Base-by-base conservation (phyloP, 2,329 filamentous ascomycete genomes). In the Colletotrichum phormii region DNA sequence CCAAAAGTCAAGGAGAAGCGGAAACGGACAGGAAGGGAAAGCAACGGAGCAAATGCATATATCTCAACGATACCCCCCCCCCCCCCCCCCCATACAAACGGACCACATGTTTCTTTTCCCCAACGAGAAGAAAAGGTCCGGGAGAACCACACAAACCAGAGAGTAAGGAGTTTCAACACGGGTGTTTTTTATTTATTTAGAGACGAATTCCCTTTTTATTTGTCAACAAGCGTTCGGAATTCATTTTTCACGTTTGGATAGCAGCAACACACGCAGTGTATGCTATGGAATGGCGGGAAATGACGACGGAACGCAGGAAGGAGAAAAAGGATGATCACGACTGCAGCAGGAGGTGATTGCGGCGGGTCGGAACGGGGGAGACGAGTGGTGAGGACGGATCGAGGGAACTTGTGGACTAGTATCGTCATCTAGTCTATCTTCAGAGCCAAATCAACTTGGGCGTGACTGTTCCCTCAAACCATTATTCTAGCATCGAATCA, bases 41-140 rank as follows among this genome's bases (percentile, higher is more conserved):
- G 58, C 62, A 68, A 67, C 62, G 61, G 75, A 75, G 72, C 74
- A 73, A 64, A 22, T 79, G 77, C 77, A 77, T 75, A 81, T 78
- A 83, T 83, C 82, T 83, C 82, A 83, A 83, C 82, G 82, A 83
- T 83, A 83, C 82, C 82, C 81, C 80, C n/a, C n/a, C n/a, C n/a
- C n/a, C n/a, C n/a, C n/a, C n/a, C n/a, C n/a, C n/a, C n/a, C 75
- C 15, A 49, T n/a, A 77, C 70, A 72, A 54, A 75, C 62, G 69
- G 72, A 75, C 72, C 59, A 69, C 54, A 49, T 29, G 26, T 35
- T 18, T 64, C 70, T 73, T 73, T 65, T 33, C 67, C 66, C 66
- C 49, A 70, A 68, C 60, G 61, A 61, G 59, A 72, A 72, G 59
- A 63, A 51, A 62, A 37, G 26, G 46, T 60, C 55, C 49, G 60